phyloP scores from a whole-genome alignment of 2,329 filamentous ascomycete species.

The Fulvia fulva region DNA sequence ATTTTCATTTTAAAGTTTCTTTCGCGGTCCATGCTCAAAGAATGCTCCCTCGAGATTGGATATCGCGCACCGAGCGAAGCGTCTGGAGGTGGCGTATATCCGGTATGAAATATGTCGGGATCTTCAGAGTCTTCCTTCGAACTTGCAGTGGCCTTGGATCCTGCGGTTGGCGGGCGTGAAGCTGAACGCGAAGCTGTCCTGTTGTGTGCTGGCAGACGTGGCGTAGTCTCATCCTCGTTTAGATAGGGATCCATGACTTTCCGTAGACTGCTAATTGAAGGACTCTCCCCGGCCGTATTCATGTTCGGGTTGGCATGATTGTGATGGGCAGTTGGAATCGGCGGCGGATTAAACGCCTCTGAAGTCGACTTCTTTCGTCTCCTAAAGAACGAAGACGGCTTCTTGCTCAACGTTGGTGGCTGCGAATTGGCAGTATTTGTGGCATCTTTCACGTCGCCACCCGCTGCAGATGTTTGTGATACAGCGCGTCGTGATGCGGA shows the following conservation, averaged over 20 bases:
- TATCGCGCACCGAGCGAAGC: slow-evolving; percentile 58
- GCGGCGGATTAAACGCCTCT: slow-evolving; percentile 61
- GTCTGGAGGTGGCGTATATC: slow-evolving; percentile 68
- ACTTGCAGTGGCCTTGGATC: slow-evolving; percentile 14
- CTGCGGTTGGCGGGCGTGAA: slow-evolving; percentile 29
- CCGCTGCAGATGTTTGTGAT: slow-evolving; percentile 18
- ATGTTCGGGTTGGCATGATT: slow-evolving; percentile 32
- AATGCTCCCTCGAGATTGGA: slow-evolving; percentile 43
- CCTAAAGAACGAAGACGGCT: slow-evolving; percentile 90
- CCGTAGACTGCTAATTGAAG: slow-evolving; percentile 71
- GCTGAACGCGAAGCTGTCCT: slow-evolving; percentile 8
- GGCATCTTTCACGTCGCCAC: background rate
- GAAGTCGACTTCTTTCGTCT: slow-evolving; percentile 84
- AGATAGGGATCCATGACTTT: slow-evolving; percentile 86
- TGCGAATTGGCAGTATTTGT: slow-evolving; percentile 1
- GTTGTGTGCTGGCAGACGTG: background rate
- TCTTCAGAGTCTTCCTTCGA: slow-evolving; percentile 34
- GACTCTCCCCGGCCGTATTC: slow-evolving; percentile 50
- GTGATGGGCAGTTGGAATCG: slow-evolving; percentile 43
- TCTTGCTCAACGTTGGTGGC: slow-evolving; percentile 66
- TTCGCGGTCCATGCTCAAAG: slow-evolving; percentile 35
- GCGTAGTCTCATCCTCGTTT: slow-evolving; percentile 25
- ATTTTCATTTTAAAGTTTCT: slow-evolving; percentile 41
- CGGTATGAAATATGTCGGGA: slow-evolving; percentile 65
- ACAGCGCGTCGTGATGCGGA: slow-evolving; percentile 13